Conservation (phyloP, 2,329 filamentous ascomycete genomes). For the Fulvia fulva region DNA sequence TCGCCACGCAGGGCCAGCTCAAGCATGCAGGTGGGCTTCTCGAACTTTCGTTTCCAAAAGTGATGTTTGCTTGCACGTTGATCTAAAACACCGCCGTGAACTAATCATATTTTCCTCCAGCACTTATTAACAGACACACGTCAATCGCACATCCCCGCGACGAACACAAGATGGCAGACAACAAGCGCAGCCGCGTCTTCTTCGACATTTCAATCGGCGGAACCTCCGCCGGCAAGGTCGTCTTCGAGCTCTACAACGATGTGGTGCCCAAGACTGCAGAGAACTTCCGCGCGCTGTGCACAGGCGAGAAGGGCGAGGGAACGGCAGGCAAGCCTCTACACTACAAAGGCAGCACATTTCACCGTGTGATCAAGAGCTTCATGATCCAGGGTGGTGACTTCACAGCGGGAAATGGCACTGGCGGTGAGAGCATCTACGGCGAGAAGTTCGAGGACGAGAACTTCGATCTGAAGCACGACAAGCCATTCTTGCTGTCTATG, state of each 20-base stretch:
- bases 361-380: conserved; percentile 96
- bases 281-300: conserved; percentile 93
- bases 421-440: conserved; percentile 95
- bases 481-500: conserved; percentile 93
- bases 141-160: background rate
- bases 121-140: background rate
- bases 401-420: conserved; percentile 88
- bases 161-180: conserved; percentile 9
- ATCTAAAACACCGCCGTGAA: too few species aligned
- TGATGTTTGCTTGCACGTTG: background rate
- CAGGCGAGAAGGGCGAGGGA: conserved; percentile 85
- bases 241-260: conserved; percentile 69
- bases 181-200: conserved; percentile 72
- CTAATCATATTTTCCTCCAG: too few species aligned
- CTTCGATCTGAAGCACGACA: conserved; percentile 86
- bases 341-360: conserved; percentile 90
- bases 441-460: conserved; percentile 97
- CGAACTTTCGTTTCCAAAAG: background rate
- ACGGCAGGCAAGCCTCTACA: conserved; percentile 79
- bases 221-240: conserved; percentile 69
- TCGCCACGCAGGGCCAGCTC: too few species aligned
- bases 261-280: conserved; percentile 91
- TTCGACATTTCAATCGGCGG: conserved; percentile 86
- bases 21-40: too few species aligned
- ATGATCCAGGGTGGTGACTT: conserved; percentile 99